A percentile compares a stretch with the other conserved stretches of the same genome.
Evolutionary conservation across 2,329 filamentous ascomycete species (phyloP).

Genomic region (Calonectria pseudoreteaudii): DNA sequence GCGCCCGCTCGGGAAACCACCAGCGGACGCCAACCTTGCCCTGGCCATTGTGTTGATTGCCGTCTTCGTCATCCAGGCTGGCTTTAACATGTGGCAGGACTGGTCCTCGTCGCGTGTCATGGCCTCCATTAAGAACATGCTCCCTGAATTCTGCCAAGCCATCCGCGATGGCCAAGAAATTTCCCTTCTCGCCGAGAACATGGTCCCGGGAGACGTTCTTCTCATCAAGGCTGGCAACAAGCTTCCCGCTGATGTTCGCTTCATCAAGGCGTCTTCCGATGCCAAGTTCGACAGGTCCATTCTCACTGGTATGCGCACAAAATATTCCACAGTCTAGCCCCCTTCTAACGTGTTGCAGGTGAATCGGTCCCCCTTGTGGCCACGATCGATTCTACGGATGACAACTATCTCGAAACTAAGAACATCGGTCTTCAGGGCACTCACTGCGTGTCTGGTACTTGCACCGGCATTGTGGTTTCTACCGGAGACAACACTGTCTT

Average conservation of each 20-base stretch:
- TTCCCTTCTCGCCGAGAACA: conserved; percentile 64
- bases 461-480: conserved; percentile 75
- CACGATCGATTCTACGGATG: conserved; percentile 74
- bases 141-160: conserved; percentile 78
- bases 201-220: conserved; percentile 80
- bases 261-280: conserved; percentile 76
- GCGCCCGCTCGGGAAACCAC: conserved; percentile 79
- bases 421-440: conserved; percentile 85
- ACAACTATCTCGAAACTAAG: conserved; percentile 81
- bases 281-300: conserved; percentile 80
- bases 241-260: conserved; percentile 78
- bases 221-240: conserved; percentile 79
- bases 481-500: conserved; percentile 82
- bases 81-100: conserved; percentile 78
- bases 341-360: conserved; percentile 50
- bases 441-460: conserved; percentile 78
- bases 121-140: conserved; percentile 83
- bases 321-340: not conserved
- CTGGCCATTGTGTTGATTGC: conserved; percentile 78
- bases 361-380: conserved; percentile 75
- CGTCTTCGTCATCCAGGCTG: conserved; percentile 77
- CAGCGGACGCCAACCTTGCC: conserved; percentile 76
- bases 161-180: conserved; percentile 68
- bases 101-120: conserved; percentile 83
- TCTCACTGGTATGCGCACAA: conserved; percentile 56